Evolutionary conservation across 23 red algal species (phyloP).

Genomic region (Gracilaria vermiculophylla): DNA sequence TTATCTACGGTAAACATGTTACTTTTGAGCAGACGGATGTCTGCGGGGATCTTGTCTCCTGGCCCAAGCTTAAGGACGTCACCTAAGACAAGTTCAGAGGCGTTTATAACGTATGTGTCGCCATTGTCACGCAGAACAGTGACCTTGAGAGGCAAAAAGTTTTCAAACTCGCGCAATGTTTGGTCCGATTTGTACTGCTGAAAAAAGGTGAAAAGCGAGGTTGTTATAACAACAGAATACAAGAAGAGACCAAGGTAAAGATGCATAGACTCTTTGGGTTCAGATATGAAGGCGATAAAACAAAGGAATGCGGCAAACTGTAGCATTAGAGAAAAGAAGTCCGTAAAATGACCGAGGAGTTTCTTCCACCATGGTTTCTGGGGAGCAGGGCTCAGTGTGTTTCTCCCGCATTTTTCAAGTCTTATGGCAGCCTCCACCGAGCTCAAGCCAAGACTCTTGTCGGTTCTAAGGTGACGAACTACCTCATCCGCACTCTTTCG

Average conservation of each 20-base stretch:
- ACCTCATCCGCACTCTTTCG: background rate
- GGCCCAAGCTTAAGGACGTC: constrained; percentile 67
- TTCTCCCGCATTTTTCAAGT: constrained; percentile 57
- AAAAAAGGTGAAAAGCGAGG: constrained; percentile 58
- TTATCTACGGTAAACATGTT: constrained; percentile 76
- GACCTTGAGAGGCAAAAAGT: constrained; percentile 57
- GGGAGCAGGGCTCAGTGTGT: constrained; percentile 36
- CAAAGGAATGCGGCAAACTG: constrained; percentile 46
- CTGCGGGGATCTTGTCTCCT: constrained; percentile 85
- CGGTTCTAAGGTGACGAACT: constrained; percentile 21
- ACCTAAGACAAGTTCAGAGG: constrained; percentile 73
- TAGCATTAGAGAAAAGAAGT: constrained; percentile 74
- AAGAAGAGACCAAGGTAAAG: constrained; percentile 57
- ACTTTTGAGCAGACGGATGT: constrained; percentile 59
- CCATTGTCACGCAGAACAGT: constrained; percentile 71
- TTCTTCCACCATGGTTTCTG: constrained; percentile 50
- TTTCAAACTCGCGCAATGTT: constrained; percentile 57
- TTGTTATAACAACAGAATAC: constrained; percentile 46
- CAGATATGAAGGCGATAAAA: constrained; percentile 12
- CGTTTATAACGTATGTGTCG: constrained; percentile 32
- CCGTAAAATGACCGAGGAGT: constrained; percentile 57
- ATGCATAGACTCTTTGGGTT: constrained; percentile 61
- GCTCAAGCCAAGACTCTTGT: constrained; percentile 9
- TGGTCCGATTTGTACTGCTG: constrained; percentile 61
- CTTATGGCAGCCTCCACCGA: constrained; percentile 29